Conservation (phyloP, 1,139 yeast species). For the Yamadazyma kanchanaburiensis region DNA sequence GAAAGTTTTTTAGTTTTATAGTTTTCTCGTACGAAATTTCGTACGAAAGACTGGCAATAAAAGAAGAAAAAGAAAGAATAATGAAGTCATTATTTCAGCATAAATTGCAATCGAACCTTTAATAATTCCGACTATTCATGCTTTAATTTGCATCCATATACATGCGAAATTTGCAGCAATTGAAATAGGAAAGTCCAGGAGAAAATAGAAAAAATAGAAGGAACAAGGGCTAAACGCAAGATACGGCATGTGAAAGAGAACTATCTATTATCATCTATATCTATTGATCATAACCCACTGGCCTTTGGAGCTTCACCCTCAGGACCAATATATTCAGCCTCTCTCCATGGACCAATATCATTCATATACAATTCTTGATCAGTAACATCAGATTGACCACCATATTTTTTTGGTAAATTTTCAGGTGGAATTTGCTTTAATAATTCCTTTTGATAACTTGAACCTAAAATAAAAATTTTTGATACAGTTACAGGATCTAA, state of each 20-base stretch:
- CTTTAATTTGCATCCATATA: conserved; percentile 7
- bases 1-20: too few relatives aligned
- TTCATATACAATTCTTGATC: conserved; percentile 83
- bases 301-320: conserved; percentile 83
- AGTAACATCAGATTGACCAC: conserved; percentile 69
- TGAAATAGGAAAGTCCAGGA: neutral
- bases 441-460: conserved; percentile 74
- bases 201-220: neutral
- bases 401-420: conserved; percentile 87
- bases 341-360: conserved; percentile 98
- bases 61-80: too few relatives aligned
- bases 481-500: conserved; percentile 98
- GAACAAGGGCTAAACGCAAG: neutral
- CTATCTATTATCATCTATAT: too few relatives aligned
- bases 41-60: too few relatives aligned
- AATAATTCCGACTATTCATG: neutral
- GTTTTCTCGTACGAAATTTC: too few relatives aligned
- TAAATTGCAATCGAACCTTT: neutral
- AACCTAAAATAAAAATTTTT: conserved; percentile 85
- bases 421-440: conserved; percentile 90
- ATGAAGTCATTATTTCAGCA: too few relatives aligned
- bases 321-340: conserved; percentile 74
- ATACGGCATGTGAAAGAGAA: neutral
- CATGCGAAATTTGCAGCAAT: conserved; percentile 1
- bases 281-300: conserved; percentile 17